Percentiles rank a stretch among this genome's conserved stretches.
Evolutionary conservation across 2,329 filamentous ascomycete species (phyloP).

Genomic region (Calonectria honghensis): DNA sequence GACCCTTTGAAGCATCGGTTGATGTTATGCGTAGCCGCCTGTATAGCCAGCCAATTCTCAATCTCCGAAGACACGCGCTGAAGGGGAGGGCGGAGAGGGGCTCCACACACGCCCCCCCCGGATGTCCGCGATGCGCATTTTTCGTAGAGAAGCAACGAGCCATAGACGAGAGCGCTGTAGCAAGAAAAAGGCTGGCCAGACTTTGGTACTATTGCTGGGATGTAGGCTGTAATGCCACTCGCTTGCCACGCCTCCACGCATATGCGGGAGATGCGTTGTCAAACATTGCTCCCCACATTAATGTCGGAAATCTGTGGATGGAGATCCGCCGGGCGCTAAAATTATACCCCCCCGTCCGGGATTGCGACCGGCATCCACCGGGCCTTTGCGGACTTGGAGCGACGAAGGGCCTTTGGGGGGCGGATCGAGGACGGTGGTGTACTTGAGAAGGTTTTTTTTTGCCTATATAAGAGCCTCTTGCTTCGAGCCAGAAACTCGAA

Average conservation of each 20-base stretch:
- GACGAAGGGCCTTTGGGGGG: neutral
- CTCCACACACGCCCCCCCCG: neutral
- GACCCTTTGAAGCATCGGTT: neutral
- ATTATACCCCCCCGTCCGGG: slow-evolving; percentile 13
- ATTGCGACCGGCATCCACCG: slow-evolving; percentile 20
- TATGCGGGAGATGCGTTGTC: slow-evolving; percentile 28
- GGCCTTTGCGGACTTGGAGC: neutral
- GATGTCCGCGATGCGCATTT: slow-evolving; percentile 7
- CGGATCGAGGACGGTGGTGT: neutral
- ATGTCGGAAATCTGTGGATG: slow-evolving; percentile 24
- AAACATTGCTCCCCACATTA: slow-evolving; percentile 22
- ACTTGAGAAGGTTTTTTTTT: neutral
- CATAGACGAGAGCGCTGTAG: no score
- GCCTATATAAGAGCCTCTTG: slow-evolving; percentile 21
- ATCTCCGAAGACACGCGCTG: slow-evolving; percentile 11
- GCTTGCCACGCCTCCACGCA: slow-evolving; percentile 21
- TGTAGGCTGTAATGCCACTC: slow-evolving; percentile 7
- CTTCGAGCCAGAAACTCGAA: neutral
- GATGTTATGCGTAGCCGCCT: neutral
- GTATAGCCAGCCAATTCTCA: slow-evolving; percentile 3
- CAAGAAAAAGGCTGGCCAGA: neutral
- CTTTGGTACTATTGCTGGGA: neutral
- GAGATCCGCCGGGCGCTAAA: slow-evolving; percentile 27
- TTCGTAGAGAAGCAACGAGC: neutral
- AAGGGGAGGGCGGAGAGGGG: neutral